These are phyloP conservation scores for Coffea eugenioides DNA, from an alignment of 257 asterid species.

Conservation along the genomic window DNA sequence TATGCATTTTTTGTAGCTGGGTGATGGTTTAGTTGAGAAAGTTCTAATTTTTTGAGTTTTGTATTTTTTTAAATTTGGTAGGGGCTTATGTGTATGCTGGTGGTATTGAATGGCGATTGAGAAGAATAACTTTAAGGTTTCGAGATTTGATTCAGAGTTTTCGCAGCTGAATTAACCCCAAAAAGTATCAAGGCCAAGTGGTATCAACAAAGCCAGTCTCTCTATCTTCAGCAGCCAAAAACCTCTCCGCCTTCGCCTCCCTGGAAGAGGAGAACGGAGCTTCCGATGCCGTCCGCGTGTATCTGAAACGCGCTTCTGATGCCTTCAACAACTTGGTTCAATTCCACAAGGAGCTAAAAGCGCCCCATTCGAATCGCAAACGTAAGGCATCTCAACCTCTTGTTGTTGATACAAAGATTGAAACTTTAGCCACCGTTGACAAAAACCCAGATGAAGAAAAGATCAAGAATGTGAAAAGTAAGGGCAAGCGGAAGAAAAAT, in stretches of 20 bases:
- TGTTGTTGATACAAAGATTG: not conserved
- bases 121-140: constrained; percentile 72
- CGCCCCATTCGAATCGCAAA: constrained; percentile 13
- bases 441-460: constrained; percentile 3
- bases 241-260: constrained; percentile 40
- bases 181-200: constrained; percentile 20
- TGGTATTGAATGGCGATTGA: constrained; percentile 92
- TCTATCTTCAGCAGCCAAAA: constrained; percentile 48
- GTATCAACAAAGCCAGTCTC: constrained; percentile 40
- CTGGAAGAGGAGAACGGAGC: constrained; percentile 48
- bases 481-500: not conserved
- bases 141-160: constrained; percentile 66
- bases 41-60: constrained; percentile 21
- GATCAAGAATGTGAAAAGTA: not conserved
- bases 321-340: constrained; percentile 50
- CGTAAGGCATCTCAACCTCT: not conserved
- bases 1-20: not conserved
- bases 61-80: constrained; percentile 11
- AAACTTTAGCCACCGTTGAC: not conserved
- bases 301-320: constrained; percentile 44
- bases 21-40: not conserved
- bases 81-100: constrained; percentile 27
- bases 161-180: not conserved
- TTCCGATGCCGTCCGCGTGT: constrained; percentile 44
- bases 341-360: constrained; percentile 33